Evolutionary conservation across 192 early-diverging fungal species (phyloP), one percentile per base, ranked within the genome.

Genomic region (Coemansia sp.): DNA sequence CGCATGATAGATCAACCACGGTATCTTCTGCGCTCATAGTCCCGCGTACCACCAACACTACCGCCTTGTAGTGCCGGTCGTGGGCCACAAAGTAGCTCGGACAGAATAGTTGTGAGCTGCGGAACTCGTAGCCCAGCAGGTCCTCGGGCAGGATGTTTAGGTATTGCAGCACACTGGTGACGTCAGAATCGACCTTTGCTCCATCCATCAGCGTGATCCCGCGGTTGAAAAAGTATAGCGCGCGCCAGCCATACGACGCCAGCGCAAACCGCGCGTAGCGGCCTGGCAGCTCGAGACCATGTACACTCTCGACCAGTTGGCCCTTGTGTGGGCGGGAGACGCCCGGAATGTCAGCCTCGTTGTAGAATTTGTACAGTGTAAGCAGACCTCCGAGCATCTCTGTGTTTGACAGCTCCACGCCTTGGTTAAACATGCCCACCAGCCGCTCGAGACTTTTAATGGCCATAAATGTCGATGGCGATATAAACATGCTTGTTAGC

Each of bases 1-100:
- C 89, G 60, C 90, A 92, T 0, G 85, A 87, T 17, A 92, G 62
- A 66, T 92, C 91, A 0, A 90, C 89, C 25, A 92, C 60, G 1
- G 90, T 87, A 60, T 92, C 91, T 61, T 88, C 85, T 0, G 84
- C 78, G 47, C 88, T 90, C 89, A 90, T 89, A 0, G 87, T 88
- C 6, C 90, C 90, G 47, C 90, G 74, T 38, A 90, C 88, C 4
- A 81, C 82, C 8, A 91, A 64, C 11, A 90, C 87, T 17, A 91
- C 80, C 2, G 88, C 85, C 57, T 86, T 75, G 32, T 85, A 75
- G 14, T 78, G 77, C 6, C 85, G 71, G 72, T 91, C 90, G 19
- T 84, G 67, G 0, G 87, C 87, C 11, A 92, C 83, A 72, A 87
- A 92, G 54, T 92, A 89, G 60, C 85, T 85, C 0, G 89, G 88